phyloP scores from a whole-genome alignment of 352 stramenopile genomes.

The Phytophthora megakarya region DNA sequence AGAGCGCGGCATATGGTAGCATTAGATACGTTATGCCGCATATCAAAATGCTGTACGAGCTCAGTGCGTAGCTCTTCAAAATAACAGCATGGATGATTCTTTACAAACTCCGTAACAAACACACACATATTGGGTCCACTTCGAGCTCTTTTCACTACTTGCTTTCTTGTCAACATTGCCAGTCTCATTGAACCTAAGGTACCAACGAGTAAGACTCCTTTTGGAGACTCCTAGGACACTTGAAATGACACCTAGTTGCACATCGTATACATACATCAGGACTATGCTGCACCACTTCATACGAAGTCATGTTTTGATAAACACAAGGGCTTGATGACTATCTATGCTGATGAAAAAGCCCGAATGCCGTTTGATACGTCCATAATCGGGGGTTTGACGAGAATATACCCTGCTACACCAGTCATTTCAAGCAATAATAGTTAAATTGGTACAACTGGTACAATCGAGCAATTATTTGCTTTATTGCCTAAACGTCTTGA shows the following conservation, averaged over 20 bases:
- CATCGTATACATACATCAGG: neutral
- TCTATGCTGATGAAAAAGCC: too few relatives aligned
- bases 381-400: too few relatives aligned
- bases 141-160: neutral
- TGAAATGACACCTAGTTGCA: neutral
- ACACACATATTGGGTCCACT: conserved; percentile 3
- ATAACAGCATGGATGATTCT: conserved; percentile 15
- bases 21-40: neutral
- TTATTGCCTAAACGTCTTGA: too few relatives aligned
- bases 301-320: neutral
- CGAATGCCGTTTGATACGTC: too few relatives aligned
- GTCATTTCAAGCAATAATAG: too few relatives aligned
- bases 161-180: conserved; percentile 5
- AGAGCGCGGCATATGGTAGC: neutral
- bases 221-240: conserved; percentile 2
- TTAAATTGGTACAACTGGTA: too few relatives aligned
- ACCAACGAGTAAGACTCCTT: conserved; percentile 10
- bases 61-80: conserved; percentile 12
- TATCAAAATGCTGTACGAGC: neutral
- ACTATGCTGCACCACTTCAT: neutral
- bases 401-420: too few relatives aligned
- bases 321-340: neutral
- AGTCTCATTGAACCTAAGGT: conserved; percentile 1
- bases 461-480: too few relatives aligned
- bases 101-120: conserved; percentile 18